Evolutionary conservation across 2,329 filamentous ascomycete species (phyloP), one percentile per base, ranked within the genome.

Genomic region (Ascomycota sp.): DNA sequence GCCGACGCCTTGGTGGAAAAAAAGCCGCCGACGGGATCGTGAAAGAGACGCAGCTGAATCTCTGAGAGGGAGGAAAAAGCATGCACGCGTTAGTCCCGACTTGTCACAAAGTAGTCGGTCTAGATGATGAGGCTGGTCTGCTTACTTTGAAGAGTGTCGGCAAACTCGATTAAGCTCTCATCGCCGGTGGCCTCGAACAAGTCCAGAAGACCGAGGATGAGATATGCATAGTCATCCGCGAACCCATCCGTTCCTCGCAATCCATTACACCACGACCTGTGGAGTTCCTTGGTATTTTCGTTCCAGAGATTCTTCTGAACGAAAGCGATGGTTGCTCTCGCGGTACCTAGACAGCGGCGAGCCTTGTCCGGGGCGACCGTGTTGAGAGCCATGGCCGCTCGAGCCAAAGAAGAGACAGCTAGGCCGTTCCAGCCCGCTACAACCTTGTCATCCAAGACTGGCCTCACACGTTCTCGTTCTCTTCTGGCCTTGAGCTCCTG

Each of bases 201-300:
- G 43, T 84, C 76, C 36, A 95, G 59, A 2, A 93, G 61, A 0
- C 83, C 86, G 33, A 76, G 70, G 33, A 83, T 78, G 29, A 95
- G 52, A 51, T 86, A 92, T 3, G 86, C 82, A 48, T 95, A 95
- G 55, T 98, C 89, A 44, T 95, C 89, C 1, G 86, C 81, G 52
- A 95, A 92, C 0, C 70, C 84, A 29, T 64, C 62, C 12, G 70
- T 62, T 25, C 75, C 72, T 7, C 70, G 59, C 41, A 21, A 21
- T 21, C 69, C 64, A 39, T 74, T 68, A 25, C 72, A 70, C 54
- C 76, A 91, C 30, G 86, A 70, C 33, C 84, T 68, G 48, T 75
- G 79, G 11, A 95, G 57, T 4, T 67, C 65, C 32, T 68, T 66
- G 1, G 61, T 63, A 1, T 58, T 43, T 7, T 61, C 49, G 40